Evolutionary conservation across 2,329 filamentous ascomycete species (phyloP), one percentile per base, ranked within the genome.

Genomic region (Aspergillus glaucus): DNA sequence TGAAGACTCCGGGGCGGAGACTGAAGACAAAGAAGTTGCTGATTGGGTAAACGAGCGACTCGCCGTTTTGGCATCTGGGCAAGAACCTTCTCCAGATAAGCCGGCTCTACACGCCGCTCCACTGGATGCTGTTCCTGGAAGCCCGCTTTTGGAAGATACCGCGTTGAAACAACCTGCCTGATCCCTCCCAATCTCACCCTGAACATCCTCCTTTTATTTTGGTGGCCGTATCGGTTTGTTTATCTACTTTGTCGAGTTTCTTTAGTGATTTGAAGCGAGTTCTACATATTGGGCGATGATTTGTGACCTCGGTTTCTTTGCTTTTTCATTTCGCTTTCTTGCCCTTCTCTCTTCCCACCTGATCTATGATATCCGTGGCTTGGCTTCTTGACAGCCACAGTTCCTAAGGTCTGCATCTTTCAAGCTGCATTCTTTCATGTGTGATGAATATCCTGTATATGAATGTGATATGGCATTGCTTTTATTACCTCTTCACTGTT

Each of bases 71-170:
- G 75, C 74, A 4, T 75, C 74, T 44, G 66, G 71, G 14, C 75
- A 77, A 44, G 88, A 87, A 62, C 93, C 93, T 14, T 90, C 93
- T 3, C 71, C 37, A 17, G 75, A 77, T 44, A 88, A 87, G 62
- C 93, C 93, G 14, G 91, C 93, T 3, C 71, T 97, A 53, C 93
- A 97, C 66, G 85, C 88, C 4, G 92, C 88, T 21, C 88, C 91
- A 1, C 71, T 97, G 41, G 88, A 95, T 66, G 81, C 80, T 10
- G 80, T 91, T 22, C 67, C 67, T 15, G 69, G 67, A 5, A 73
- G 65, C 49, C 65, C 68, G 17, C 50, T 68, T 12, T 46, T 65
- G n/a, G 63, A 64, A 43, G 58, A 64, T 45, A 53, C 62, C 21
- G 45, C 54, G 2, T 22, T 53, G 17, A n/a, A 42, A 17, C 14